Conservation (phyloP, 805 yeast species). For the Candida sakaeoensis region DNA sequence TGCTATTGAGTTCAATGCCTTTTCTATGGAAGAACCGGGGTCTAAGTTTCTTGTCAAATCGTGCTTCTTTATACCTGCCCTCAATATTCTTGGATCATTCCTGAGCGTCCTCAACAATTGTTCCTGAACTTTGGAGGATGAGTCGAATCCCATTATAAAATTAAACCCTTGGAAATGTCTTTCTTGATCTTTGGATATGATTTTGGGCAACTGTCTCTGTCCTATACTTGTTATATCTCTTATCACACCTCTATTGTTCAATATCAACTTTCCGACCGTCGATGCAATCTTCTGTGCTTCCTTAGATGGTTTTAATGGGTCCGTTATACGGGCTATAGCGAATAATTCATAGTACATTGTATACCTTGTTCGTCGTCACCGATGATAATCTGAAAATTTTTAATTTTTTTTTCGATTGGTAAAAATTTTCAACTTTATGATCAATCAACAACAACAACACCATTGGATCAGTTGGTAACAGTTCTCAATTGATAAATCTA, state of each 20-base stretch:
- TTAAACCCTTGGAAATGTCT: conserved; percentile 87
- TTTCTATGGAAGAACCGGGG: conserved; percentile 55
- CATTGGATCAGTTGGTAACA: no score
- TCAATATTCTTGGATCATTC: conserved; percentile 86
- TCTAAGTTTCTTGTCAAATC: conserved; percentile 50
- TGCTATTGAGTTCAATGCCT: conserved; percentile 22
- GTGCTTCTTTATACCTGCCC: conserved; percentile 69
- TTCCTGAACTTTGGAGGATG: conserved; percentile 80
- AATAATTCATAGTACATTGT: conserved; percentile 84
- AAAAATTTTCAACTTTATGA: no score
- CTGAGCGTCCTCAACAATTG: conserved; percentile 77
- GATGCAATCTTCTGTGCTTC: conserved; percentile 43
- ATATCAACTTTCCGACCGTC: conserved; percentile 77
- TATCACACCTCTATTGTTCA: conserved; percentile 91
- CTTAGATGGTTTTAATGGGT: conserved; percentile 42
- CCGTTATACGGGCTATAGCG: conserved; percentile 80
- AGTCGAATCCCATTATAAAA: conserved; percentile 82
- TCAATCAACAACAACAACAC: no score
- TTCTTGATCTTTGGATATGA: conserved; percentile 82
- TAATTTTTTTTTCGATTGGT: neutral
- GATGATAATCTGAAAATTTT: neutral
- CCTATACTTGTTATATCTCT: conserved; percentile 81
- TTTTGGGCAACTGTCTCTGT: conserved; percentile 69
- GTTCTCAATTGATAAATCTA: no score
- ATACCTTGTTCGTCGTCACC: neutral